Percentiles rank a stretch among this genome's conserved stretches.
Conservation (phyloP, 805 yeast genomes). For the Spathaspora girioi region DNA sequence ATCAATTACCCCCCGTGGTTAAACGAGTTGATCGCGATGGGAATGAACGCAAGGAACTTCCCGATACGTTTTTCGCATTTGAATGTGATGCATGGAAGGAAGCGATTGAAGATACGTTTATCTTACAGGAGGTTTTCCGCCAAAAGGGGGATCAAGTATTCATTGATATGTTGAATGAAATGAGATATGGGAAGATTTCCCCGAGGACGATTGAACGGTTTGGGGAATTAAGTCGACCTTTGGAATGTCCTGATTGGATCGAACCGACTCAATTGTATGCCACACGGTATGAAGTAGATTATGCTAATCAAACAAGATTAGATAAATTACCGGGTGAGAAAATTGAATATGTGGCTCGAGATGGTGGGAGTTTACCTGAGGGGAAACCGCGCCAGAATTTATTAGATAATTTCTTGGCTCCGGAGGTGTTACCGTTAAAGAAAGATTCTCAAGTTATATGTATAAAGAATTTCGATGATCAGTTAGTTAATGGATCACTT, state of each 20-base stretch:
- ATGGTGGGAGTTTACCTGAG: constrained; percentile 49
- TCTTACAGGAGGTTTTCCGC: constrained; percentile 64
- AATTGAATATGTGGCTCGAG: constrained; percentile 46
- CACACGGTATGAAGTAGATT: constrained; percentile 68
- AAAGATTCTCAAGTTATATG: constrained; percentile 81
- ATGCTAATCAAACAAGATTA: constrained; percentile 55
- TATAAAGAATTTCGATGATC: constrained; percentile 69
- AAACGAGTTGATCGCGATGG: constrained; percentile 27
- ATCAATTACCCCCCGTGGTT: constrained; percentile 74
- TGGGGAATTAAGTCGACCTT: constrained; percentile 45
- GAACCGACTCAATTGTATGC: constrained; percentile 75
- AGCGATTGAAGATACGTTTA: constrained; percentile 53
- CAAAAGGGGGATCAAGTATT: constrained; percentile 72
- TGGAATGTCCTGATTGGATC: constrained; percentile 52
- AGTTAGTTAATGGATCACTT: constrained; percentile 72
- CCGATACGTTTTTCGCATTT: constrained; percentile 52
- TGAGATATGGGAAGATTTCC: constrained; percentile 61
- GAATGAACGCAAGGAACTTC: constrained; percentile 17
- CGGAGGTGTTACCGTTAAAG: constrained; percentile 52
- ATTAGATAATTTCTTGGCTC: constrained; percentile 60
- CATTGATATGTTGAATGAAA: constrained; percentile 70
- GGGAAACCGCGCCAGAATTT: constrained; percentile 38
- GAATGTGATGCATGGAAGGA: constrained; percentile 61
- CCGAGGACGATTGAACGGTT: constrained; percentile 48
- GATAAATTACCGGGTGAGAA: constrained; percentile 41